Evolutionary conservation across 2,329 filamentous ascomycete species (phyloP), one percentile per base, ranked within the genome.

Genomic region (Huntiella savannae): DNA sequence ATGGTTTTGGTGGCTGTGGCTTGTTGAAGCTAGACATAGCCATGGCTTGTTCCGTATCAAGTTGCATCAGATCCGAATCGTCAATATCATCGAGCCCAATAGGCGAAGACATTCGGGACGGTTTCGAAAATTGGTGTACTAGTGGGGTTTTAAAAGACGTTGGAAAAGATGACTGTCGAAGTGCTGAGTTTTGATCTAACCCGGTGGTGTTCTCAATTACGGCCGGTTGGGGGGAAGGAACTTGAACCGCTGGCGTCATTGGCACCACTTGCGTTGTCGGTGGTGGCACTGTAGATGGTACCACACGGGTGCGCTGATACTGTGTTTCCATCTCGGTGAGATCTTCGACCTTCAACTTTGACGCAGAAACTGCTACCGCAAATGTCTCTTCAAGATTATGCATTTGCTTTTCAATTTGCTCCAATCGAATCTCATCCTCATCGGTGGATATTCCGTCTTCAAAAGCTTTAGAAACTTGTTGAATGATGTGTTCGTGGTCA

Each of bases 381-480:
- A 50, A 32, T 12, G 45, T 40, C 15, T 46, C 47, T 15, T 74
- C 58, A 17, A 28, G 22, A 28, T 7, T 28, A 2, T 28, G 22
- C 22, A 28, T 28, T 45, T 63, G 55, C 42, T 62, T 61, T 8
- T 63, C 63, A 34, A 75, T 54, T 33, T 66, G 60, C 49, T 73
- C 69, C 6, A 75, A 57, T 36, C 60, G 63, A 33, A 56, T 54
- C 53, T 75, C 71, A 16, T 71, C 68, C 7, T 68, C 65, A 2
- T 68, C 64, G 1, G 67, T 74, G 41, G 74, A 66, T 11, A 67
- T 55, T 17, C 65, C 65, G 7, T 70, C 63, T 11, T 63, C 63
- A 50, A 73, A 76, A 0, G 67, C 67, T 48, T 68, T 60, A 3
- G 63, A 62, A 42, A 75, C 65, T 43, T 63, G 60, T 40, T 64